These are phyloP conservation scores for Aphanomyces invadans DNA, from an alignment of 352 stramenopile genomes.

Conservation along the genomic window DNA sequence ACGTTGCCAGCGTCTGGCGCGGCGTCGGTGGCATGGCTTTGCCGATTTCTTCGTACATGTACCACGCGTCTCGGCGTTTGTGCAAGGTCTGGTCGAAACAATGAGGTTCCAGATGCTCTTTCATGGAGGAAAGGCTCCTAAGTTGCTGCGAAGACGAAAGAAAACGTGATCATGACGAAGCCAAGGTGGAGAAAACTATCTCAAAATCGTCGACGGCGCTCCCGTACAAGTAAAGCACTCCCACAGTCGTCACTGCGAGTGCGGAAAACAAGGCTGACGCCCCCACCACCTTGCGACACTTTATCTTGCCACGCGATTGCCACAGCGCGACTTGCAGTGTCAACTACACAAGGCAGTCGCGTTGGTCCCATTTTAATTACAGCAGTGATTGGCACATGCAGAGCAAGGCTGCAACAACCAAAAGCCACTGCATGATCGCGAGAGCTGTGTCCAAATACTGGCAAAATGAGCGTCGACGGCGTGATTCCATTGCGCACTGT, in stretches of 20 bases:
- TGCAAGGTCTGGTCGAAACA: not conserved
- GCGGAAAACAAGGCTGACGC: not conserved
- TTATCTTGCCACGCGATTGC: not conserved
- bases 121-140: no score
- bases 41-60: not conserved
- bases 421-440: not conserved
- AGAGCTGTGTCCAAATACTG: not conserved
- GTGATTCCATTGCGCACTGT: not conserved
- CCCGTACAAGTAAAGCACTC: not conserved
- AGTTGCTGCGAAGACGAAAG: not conserved
- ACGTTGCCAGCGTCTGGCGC: no score
- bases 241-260: not conserved
- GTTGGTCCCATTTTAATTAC: no score
- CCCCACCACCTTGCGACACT: not conserved
- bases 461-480: not conserved
- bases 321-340: not conserved
- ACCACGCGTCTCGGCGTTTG: not conserved
- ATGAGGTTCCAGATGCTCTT: no score
- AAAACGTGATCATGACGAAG: not conserved
- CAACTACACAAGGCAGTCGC: not conserved
- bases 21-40: not conserved
- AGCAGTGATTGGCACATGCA: not conserved
- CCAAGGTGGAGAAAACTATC: not conserved
- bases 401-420: not conserved
- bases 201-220: not conserved